Evolutionary conservation across 306 rosid species (phyloP).

Genomic region (Leucaena leucocephala): DNA sequence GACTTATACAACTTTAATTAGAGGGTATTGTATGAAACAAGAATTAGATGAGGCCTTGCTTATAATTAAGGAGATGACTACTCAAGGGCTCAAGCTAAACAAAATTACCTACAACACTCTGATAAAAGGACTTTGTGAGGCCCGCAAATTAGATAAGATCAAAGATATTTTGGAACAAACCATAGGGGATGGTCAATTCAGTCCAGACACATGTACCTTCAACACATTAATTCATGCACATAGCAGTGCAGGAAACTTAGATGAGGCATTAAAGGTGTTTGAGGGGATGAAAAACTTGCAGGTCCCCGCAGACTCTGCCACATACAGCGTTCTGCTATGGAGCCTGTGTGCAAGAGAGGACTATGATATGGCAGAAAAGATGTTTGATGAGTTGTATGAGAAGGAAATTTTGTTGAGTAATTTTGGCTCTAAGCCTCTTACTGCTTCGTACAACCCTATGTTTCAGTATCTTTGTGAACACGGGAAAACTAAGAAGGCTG

Average conservation of each 20-base stretch:
- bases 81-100: conserved; percentile 63
- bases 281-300: conserved; percentile 59
- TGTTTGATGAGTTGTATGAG: conserved; percentile 65
- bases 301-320: conserved; percentile 72
- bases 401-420: conserved; percentile 58
- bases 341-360: conserved; percentile 62
- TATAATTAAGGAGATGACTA: conserved; percentile 73
- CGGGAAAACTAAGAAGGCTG: conserved; percentile 78
- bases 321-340: conserved; percentile 71
- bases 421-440: conserved; percentile 74
- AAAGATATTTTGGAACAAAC: conserved; percentile 59
- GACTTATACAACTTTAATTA: conserved; percentile 79
- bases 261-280: conserved; percentile 70
- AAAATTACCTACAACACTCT: conserved; percentile 68
- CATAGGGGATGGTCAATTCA: conserved; percentile 44
- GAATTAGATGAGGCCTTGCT: conserved; percentile 67
- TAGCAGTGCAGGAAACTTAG: conserved; percentile 60
- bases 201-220: conserved; percentile 77
- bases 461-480: conserved; percentile 65
- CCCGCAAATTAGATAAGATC: conserved; percentile 53
- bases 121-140: conserved; percentile 80
- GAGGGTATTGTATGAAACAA: conserved; percentile 71
- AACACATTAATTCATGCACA: conserved; percentile 71
- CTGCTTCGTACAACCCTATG: conserved; percentile 71
- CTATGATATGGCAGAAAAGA: conserved; percentile 62